Evolutionary conservation across 164 flowering plant genomes (phyloP).

Genomic region (Stephania yunnanensis): DNA sequence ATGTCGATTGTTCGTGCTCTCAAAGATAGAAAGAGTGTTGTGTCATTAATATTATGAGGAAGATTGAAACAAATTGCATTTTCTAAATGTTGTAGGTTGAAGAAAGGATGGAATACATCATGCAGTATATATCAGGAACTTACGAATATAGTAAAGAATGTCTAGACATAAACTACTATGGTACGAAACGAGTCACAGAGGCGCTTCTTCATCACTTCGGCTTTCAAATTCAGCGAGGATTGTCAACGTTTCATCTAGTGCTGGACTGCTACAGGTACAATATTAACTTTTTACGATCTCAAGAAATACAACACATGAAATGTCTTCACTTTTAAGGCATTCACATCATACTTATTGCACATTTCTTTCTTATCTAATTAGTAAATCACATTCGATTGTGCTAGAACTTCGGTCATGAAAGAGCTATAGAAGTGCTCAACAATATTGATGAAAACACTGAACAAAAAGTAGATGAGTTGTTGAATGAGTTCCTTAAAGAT

Average conservation of each 20-base stretch:
- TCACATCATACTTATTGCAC: background rate
- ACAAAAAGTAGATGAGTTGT: background rate
- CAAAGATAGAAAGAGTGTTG: background rate
- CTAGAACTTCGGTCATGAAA: constrained; percentile 4
- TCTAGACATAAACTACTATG: constrained; percentile 47
- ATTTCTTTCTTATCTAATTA: background rate
- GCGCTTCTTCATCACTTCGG: constrained; percentile 41
- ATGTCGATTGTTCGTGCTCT: background rate
- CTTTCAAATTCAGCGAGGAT: constrained; percentile 46
- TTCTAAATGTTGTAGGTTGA: background rate
- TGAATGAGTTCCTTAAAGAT: constrained; percentile 2
- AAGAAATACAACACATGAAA: too few relatives aligned
- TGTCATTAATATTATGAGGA: background rate
- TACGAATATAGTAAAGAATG: constrained; percentile 37
- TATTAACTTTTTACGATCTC: background rate
- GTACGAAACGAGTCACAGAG: constrained; percentile 39
- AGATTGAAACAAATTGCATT: background rate
- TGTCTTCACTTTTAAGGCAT: too few relatives aligned
- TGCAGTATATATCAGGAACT: constrained; percentile 6
- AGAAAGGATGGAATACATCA: background rate
- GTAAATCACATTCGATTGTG: background rate
- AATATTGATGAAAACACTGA: constrained; percentile 2
- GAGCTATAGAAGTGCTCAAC: background rate
- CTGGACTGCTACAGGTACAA: constrained; percentile 36
- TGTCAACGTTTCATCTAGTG: constrained; percentile 42